Percentiles rank a stretch among this genome's conserved stretches.
phyloP scores from a whole-genome alignment of 805 yeast species.

The Nakazawaea peltata region DNA sequence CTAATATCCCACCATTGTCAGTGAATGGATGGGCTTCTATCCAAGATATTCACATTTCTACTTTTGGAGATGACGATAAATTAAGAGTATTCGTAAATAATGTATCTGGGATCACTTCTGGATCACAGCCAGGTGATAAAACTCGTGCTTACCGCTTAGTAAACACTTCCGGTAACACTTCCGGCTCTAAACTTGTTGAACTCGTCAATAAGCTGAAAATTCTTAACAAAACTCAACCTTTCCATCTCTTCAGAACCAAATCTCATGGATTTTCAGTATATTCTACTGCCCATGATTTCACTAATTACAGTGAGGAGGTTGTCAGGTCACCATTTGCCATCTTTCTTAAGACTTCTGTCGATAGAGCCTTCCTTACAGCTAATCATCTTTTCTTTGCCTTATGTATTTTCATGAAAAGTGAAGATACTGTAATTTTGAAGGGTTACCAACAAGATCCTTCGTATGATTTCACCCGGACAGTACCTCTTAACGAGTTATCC shows the following conservation, averaged over 20 bases:
- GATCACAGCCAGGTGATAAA: neutral
- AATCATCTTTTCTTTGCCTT: slow-evolving; percentile 37
- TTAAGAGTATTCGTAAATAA: slow-evolving; percentile 19
- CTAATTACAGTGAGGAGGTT: slow-evolving; percentile 42
- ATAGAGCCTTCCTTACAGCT: slow-evolving; percentile 25
- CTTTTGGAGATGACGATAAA: slow-evolving; percentile 25
- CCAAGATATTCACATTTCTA: slow-evolving; percentile 42
- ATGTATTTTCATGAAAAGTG: slow-evolving; percentile 29
- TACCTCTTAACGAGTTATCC: slow-evolving; percentile 11
- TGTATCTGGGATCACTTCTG: neutral
- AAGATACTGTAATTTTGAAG: slow-evolving; percentile 13
- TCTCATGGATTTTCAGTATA: slow-evolving; percentile 35
- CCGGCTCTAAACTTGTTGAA: slow-evolving; percentile 37
- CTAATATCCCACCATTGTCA: slow-evolving; percentile 56
- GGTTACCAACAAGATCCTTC: slow-evolving; percentile 15
- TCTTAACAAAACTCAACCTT: slow-evolving; percentile 72
- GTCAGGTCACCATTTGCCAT: slow-evolving; percentile 58
- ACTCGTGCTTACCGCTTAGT: slow-evolving; percentile 14
- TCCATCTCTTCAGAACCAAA: slow-evolving; percentile 65
- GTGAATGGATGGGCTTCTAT: slow-evolving; percentile 66
- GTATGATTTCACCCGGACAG: slow-evolving; percentile 13
- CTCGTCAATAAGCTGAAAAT: slow-evolving; percentile 62
- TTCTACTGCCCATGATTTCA: slow-evolving; percentile 62
- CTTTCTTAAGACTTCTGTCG: slow-evolving; percentile 50
- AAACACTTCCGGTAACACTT: neutral